Percentiles rank a stretch among this genome's conserved stretches.
Evolutionary conservation across 768 basidiomycete genomes (phyloP).

Genomic region (Trametes cinnabarina): DNA sequence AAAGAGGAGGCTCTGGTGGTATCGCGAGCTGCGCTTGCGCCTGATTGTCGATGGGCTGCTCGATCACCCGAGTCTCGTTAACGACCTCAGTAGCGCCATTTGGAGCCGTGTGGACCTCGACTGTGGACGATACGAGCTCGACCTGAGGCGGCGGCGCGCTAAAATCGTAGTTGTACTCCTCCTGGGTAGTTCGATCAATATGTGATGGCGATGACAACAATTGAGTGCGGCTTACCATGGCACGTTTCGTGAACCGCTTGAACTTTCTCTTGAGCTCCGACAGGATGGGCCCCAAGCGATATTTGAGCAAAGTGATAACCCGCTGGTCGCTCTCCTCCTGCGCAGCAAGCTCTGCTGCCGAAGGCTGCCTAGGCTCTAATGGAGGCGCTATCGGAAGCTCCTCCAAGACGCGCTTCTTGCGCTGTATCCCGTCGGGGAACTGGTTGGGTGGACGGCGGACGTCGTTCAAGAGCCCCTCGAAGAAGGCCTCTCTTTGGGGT

Average conservation of each 20-base stretch:
- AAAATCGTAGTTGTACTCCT: slow-evolving; percentile 66
- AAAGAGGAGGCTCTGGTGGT: slow-evolving; percentile 51
- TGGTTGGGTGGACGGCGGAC: slow-evolving; percentile 75
- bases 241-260: slow-evolving; percentile 82
- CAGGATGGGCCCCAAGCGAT: slow-evolving; percentile 86
- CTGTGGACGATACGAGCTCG: slow-evolving; percentile 37
- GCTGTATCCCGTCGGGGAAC: slow-evolving; percentile 85
- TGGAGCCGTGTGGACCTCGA: slow-evolving; percentile 36
- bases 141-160: slow-evolving; percentile 31
- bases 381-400: slow-evolving; percentile 87
- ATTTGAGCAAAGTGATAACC: slow-evolving; percentile 78
- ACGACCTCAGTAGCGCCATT: slow-evolving; percentile 47
- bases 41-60: slow-evolving; percentile 35
- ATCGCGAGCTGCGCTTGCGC: slow-evolving; percentile 34
- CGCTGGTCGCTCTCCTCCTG: slow-evolving; percentile 83
- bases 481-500: slow-evolving; percentile 70
- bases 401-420: slow-evolving; percentile 82
- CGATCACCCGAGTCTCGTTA: slow-evolving; percentile 31
- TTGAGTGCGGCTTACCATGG: slow-evolving; percentile 52
- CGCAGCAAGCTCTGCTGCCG: slow-evolving; percentile 74
- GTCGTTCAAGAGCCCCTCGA: slow-evolving; percentile 67
- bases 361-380: slow-evolving; percentile 78
- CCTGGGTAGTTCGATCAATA: slow-evolving; percentile 42
- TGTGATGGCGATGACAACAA: background rate
- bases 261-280: slow-evolving; percentile 89